Percentiles rank a stretch among this genome's conserved stretches.
These are phyloP conservation scores for Rhinocladiella mackenziei DNA, from an alignment of 2,329 filamentous ascomycete genomes.

Conservation along the genomic window DNA sequence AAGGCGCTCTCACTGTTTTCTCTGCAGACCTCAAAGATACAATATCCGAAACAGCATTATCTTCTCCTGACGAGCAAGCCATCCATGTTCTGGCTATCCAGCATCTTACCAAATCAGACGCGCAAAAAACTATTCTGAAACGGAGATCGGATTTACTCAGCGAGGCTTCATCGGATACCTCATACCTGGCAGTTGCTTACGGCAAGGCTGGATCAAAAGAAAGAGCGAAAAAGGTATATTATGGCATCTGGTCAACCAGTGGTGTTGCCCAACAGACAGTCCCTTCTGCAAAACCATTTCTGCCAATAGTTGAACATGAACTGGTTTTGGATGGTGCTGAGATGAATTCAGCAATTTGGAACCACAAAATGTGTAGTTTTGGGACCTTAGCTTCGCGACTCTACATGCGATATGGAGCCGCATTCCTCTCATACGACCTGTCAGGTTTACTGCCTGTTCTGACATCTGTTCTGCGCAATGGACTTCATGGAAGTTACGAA, in stretches of 20 bases:
- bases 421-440: slow-evolving; percentile 40
- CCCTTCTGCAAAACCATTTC: slow-evolving; percentile 35
- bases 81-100: slow-evolving; percentile 24
- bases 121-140: slow-evolving; percentile 29
- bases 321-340: slow-evolving; percentile 11
- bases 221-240: slow-evolving; percentile 33
- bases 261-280: slow-evolving; percentile 26
- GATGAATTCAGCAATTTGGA: slow-evolving; percentile 28
- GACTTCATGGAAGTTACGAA: slow-evolving; percentile 8
- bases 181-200: slow-evolving; percentile 18
- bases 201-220: neutral
- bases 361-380: slow-evolving; percentile 10
- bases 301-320: slow-evolving; percentile 40
- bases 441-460: slow-evolving; percentile 31
- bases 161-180: slow-evolving; percentile 3
- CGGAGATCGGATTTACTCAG: slow-evolving; percentile 28
- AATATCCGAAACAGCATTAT: slow-evolving; percentile 10
- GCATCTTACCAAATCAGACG: slow-evolving; percentile 25
- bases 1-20: slow-evolving; percentile 42
- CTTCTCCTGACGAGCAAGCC: slow-evolving; percentile 1
- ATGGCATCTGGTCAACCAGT: slow-evolving; percentile 35
- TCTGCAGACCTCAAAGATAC: slow-evolving; percentile 33
- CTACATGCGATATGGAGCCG: slow-evolving; percentile 9
- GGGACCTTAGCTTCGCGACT: slow-evolving; percentile 15
- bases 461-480: slow-evolving; percentile 9